These are phyloP conservation scores for Entomortierella lignicola DNA, from an alignment of 192 early-diverging fungal species.

Conservation along the genomic window DNA sequence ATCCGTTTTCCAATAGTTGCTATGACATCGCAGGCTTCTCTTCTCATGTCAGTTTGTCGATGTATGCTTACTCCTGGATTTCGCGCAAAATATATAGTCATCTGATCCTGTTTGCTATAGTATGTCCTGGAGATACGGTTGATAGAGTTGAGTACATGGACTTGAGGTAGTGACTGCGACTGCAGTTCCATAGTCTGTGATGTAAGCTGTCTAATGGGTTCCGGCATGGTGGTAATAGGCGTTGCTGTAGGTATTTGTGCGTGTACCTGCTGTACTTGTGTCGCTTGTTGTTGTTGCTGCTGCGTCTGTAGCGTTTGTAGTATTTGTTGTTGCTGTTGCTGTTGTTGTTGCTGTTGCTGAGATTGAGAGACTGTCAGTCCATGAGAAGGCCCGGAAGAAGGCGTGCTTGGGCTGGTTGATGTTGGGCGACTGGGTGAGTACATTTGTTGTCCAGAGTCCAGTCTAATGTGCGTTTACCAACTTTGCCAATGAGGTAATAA, in stretches of 20 bases:
- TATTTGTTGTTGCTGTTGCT: neutral
- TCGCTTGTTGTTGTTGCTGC: slow-evolving; percentile 1
- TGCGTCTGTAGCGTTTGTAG: neutral
- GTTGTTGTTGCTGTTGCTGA: slow-evolving; percentile 12
- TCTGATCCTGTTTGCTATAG: slow-evolving; percentile 49
- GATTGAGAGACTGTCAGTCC: slow-evolving; percentile 15
- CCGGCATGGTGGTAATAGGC: slow-evolving; percentile 2
- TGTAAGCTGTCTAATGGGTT: neutral
- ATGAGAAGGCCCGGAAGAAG: slow-evolving; percentile 19
- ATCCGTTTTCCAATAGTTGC: slow-evolving; percentile 62
- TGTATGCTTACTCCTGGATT: slow-evolving; percentile 31
- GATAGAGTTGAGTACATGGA: slow-evolving; percentile 37
- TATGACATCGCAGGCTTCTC: slow-evolving; percentile 64
- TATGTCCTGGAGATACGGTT: slow-evolving; percentile 50
- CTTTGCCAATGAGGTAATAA: neutral
- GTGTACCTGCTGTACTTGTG: neutral
- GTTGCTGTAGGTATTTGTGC: neutral
- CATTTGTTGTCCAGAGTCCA: slow-evolving; percentile 14
- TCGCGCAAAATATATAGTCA: slow-evolving; percentile 21
- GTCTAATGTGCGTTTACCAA: neutral
- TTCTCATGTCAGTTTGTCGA: slow-evolving; percentile 43
- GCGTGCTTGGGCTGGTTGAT: slow-evolving; percentile 44
- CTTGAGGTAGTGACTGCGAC: neutral
- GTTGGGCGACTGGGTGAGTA: slow-evolving; percentile 51
- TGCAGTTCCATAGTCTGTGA: slow-evolving; percentile 10